Evolutionary conservation across 2,329 filamentous ascomycete species (phyloP).

Genomic region (Sclerotinia minor): DNA sequence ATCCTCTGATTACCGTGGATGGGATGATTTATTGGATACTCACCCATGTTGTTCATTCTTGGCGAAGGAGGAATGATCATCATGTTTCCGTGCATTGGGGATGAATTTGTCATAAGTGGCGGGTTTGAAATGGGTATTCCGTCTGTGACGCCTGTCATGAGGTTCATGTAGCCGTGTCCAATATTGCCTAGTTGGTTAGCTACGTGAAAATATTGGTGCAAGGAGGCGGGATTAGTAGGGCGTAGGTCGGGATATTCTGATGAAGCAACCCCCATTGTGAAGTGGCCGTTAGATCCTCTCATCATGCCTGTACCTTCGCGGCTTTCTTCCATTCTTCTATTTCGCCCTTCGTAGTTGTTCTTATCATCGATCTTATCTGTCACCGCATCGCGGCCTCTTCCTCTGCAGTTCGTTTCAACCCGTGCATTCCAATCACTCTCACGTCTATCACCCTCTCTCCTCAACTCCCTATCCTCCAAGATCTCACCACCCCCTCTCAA

Average conservation of each 20-base stretch:
- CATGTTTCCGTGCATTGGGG: slow-evolving; percentile 1
- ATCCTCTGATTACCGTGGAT: background rate
- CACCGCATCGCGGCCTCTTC: background rate
- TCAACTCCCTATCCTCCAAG: background rate
- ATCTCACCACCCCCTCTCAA: background rate
- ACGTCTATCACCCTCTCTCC: background rate
- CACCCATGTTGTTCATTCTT: slow-evolving; percentile 5
- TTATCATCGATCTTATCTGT: background rate
- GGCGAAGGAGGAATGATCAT: slow-evolving; percentile 1
- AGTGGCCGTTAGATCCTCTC: background rate
- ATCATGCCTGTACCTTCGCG: background rate
- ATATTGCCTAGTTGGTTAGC: background rate
- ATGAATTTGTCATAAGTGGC: background rate
- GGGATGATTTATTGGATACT: background rate
- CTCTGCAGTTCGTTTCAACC: background rate
- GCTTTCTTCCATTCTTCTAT: background rate
- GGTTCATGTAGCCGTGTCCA: slow-evolving; percentile 6
- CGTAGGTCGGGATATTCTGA: background rate
- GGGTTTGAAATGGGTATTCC: background rate
- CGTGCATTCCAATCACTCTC: background rate
- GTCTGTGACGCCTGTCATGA: background rate
- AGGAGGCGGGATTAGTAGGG: background rate
- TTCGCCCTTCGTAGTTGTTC: background rate
- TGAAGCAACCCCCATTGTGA: background rate
- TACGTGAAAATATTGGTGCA: background rate